Percentiles rank a stretch among this genome's conserved stretches.
These are phyloP conservation scores for Pestalotiopsis sp. DNA, from an alignment of 2,329 filamentous ascomycete genomes.

Conservation along the genomic window DNA sequence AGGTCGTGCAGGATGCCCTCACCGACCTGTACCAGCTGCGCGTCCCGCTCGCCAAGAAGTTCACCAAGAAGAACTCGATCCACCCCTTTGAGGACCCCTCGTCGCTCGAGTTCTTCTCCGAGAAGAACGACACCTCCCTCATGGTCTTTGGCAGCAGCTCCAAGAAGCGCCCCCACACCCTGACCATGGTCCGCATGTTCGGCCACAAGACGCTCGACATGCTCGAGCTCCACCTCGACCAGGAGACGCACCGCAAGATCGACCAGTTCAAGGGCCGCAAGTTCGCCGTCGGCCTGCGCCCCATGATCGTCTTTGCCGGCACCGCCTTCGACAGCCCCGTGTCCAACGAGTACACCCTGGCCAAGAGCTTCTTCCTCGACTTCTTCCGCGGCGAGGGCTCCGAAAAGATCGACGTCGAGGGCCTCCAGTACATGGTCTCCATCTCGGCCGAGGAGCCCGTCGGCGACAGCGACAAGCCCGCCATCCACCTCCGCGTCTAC, in stretches of 20 bases:
- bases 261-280: slow-evolving; percentile 77
- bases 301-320: slow-evolving; percentile 89
- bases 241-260: slow-evolving; percentile 69
- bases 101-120: slow-evolving; percentile 90
- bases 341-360: slow-evolving; percentile 76
- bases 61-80: slow-evolving; percentile 95
- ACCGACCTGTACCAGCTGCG: slow-evolving; percentile 72
- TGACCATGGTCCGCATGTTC: slow-evolving; percentile 84
- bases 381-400: slow-evolving; percentile 83
- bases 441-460: slow-evolving; percentile 72
- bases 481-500: slow-evolving; percentile 76
- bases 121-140: slow-evolving; percentile 92
- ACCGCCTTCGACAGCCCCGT: slow-evolving; percentile 84
- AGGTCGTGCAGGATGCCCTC: slow-evolving; percentile 80
- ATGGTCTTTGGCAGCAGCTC: slow-evolving; percentile 81
- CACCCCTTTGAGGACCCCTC: slow-evolving; percentile 91
- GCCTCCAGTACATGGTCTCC: slow-evolving; percentile 86
- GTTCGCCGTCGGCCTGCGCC: slow-evolving; percentile 80
- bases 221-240: slow-evolving; percentile 85
- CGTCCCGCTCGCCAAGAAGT: slow-evolving; percentile 71
- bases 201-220: slow-evolving; percentile 90
- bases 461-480: slow-evolving; percentile 52
- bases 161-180: slow-evolving; percentile 92
- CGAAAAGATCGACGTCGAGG: slow-evolving; percentile 89
- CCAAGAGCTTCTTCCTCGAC: slow-evolving; percentile 86